Base-by-base conservation (phyloP, 2,329 filamentous ascomycete genomes). In the Macrophomina phaseolina region DNA sequence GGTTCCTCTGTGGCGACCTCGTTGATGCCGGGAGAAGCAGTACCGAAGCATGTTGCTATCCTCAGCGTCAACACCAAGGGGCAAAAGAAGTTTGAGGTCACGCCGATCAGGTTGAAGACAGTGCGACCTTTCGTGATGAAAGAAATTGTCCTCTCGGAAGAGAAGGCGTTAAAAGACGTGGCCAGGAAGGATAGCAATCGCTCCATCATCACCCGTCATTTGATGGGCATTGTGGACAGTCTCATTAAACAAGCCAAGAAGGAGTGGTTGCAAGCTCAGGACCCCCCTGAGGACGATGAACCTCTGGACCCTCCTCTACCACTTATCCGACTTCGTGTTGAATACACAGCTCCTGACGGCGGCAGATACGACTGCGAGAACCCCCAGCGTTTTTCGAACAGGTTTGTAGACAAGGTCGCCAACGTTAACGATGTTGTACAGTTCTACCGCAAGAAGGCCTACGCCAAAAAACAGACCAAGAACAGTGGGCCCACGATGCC, bases 1-100 rank as follows among this genome's bases (percentile, higher is more conserved):
- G 95, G 95, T 0, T 99, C 95, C 0, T 98, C 95, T 0, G 91
- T 99, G 0, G 95, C 94, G 0, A 99, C 95, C 1, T 98, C 95
- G 0, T 83, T 99, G 0, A 89, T 95, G 8, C 90, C 91, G 0
- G 94, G 94, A 34, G 95, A 99, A 79, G 92, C 95, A 0, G 92
- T 93, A 1, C 84, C 92, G 7, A 99, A 99, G 76, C 91, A 98
- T 66, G 92, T 98, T 6, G 90, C 93, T 1, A 90, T 99, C 23
- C 77, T 98, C 60, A 95, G 85, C 71, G 83, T 99, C 63, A 95
- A 89, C 0, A 94, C 94, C 8, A 91, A 89, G 67, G 87, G 94
- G 11, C 94, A 94, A 7, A 91, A 89, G 67, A 87, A 94, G 12
- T 97, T 97, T 77, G 87, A 88, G 53, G 85, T 89, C 12, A 90